phyloP scores from a whole-genome alignment of 805 yeast species.

The Yamadazyma endophytica region DNA sequence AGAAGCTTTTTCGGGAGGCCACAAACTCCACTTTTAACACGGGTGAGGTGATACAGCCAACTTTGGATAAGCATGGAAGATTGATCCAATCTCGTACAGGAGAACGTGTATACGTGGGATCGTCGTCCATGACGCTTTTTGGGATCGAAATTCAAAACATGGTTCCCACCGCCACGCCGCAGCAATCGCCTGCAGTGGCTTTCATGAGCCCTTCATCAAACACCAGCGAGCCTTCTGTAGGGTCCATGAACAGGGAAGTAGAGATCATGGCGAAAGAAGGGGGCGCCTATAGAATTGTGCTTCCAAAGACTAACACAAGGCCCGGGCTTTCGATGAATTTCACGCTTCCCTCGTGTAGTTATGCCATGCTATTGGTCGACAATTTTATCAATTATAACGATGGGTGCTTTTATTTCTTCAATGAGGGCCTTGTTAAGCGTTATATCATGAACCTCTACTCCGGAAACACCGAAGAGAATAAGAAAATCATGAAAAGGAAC shows the following conservation, averaged over 20 bases:
- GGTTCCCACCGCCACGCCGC: slow-evolving; percentile 32
- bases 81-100: slow-evolving; percentile 73
- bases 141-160: slow-evolving; percentile 72
- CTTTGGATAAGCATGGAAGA: slow-evolving; percentile 67
- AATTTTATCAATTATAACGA: slow-evolving; percentile 76
- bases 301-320: slow-evolving; percentile 63
- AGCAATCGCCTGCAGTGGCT: slow-evolving; percentile 8
- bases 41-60: slow-evolving; percentile 64
- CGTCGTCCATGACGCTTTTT: slow-evolving; percentile 78
- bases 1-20: slow-evolving; percentile 9
- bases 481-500: slow-evolving; percentile 33
- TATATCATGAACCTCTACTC: slow-evolving; percentile 62
- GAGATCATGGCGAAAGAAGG: slow-evolving; percentile 68
- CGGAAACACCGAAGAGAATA: slow-evolving; percentile 38
- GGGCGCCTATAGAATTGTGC: slow-evolving; percentile 65
- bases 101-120: slow-evolving; percentile 71
- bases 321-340: slow-evolving; percentile 69
- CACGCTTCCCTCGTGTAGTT: slow-evolving; percentile 70
- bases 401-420: slow-evolving; percentile 81
- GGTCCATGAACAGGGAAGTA: slow-evolving; percentile 47
- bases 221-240: slow-evolving; percentile 2
- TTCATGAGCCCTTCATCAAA: slow-evolving; percentile 6
- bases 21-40: slow-evolving; percentile 8
- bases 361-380: slow-evolving; percentile 71
- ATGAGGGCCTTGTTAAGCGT: slow-evolving; percentile 73